Evolutionary conservation across 441 rosid genomes (phyloP).

Genomic region (Pelargonium exstipulatum): DNA sequence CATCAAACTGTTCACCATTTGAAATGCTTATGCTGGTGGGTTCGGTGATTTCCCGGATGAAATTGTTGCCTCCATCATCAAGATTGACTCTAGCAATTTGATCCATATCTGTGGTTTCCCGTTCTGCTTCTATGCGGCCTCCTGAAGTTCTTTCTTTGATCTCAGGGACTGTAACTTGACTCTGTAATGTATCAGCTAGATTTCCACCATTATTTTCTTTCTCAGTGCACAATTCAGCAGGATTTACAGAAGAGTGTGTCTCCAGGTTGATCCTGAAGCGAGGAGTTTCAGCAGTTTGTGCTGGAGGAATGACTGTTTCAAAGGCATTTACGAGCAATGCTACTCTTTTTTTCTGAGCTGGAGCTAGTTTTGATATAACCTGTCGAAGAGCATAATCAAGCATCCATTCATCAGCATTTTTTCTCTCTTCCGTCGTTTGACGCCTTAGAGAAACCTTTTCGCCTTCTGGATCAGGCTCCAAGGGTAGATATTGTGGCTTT

Average conservation of each 20-base stretch:
- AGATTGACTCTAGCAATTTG: conserved; percentile 15
- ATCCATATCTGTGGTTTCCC: conserved; percentile 10
- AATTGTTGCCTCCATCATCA: conserved; percentile 12
- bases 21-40: conserved; percentile 14
- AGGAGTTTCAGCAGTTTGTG: conserved; percentile 21
- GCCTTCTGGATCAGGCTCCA: conserved; percentile 34
- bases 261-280: conserved; percentile 14
- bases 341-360: conserved; percentile 84
- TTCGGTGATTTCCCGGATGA: conserved; percentile 14
- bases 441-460: conserved; percentile 50
- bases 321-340: conserved; percentile 79
- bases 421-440: conserved; percentile 51
- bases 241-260: conserved; percentile 28
- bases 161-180: conserved; percentile 13
- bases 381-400: conserved; percentile 89
- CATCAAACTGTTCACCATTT: conserved; percentile 20
- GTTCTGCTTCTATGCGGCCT: too few species aligned
- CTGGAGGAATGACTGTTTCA: conserved; percentile 50
- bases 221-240: conserved; percentile 14
- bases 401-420: conserved; percentile 81
- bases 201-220: conserved; percentile 15
- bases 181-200: conserved; percentile 12
- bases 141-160: conserved; percentile 19
- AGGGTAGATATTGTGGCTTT: conserved; percentile 29
- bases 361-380: conserved; percentile 64